phyloP scores from a whole-genome alignment of 257 asterid genomes.

The Fraxinus pennsylvanica region DNA sequence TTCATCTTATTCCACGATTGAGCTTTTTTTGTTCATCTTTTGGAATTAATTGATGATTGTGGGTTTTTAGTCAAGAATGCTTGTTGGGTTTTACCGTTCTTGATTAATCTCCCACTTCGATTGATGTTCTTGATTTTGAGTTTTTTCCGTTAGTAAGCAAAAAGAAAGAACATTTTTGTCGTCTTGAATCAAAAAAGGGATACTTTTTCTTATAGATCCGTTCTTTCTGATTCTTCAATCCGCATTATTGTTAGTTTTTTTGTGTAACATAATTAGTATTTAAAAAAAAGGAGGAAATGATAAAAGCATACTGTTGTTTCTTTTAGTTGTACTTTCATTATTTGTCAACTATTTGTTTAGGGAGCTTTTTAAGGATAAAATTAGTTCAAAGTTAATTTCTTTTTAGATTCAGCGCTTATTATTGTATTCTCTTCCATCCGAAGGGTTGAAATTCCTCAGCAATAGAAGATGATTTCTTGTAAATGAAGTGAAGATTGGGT shows the following conservation, averaged over 20 bases:
- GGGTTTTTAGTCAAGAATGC: neutral
- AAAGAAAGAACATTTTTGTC: neutral
- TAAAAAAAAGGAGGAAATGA: neutral
- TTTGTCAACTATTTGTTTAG: neutral
- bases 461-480: conserved; percentile 10
- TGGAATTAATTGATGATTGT: conserved; percentile 24
- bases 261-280: conserved; percentile 4
- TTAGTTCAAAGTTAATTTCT: conserved; percentile 27
- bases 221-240: neutral
- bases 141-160: neutral
- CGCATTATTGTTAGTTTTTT: conserved; percentile 28
- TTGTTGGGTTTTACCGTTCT: conserved; percentile 9
- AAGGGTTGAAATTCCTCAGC: conserved; percentile 8
- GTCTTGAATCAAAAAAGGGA: neutral
- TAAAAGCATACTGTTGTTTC: conserved; percentile 5
- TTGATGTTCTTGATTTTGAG: conserved; percentile 21
- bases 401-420: conserved; percentile 28
- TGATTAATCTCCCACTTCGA: conserved; percentile 22
- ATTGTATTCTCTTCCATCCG: conserved; percentile 19
- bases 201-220: conserved; percentile 5
- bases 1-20: conserved; percentile 27
- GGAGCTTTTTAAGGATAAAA: conserved; percentile 32
- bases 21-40: conserved; percentile 7
- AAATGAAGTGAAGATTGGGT: conserved; percentile 3
- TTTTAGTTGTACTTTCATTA: conserved; percentile 6